Base-by-base conservation (phyloP, 2,329 filamentous ascomycete genomes). In the Fusarium algeriense region DNA sequence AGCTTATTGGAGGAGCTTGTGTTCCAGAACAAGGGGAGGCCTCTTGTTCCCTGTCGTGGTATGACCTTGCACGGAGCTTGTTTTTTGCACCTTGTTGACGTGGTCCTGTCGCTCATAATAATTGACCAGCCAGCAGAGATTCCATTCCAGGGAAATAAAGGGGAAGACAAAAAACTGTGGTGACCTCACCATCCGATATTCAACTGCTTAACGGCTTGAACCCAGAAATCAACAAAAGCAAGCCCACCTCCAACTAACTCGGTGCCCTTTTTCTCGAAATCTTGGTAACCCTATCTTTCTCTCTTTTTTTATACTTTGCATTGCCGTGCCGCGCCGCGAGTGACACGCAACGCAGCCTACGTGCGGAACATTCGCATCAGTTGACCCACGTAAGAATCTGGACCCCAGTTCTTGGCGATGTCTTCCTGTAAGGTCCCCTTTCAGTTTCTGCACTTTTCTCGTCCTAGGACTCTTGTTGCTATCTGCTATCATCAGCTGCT, bases 321-420 rank as follows among this genome's bases (percentile, higher is more conserved):
- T 48, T 65, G 62, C 60, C 49, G 43, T 34, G 62, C 41, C 62
- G 60, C 55, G 62, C 62, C 49, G 49, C 46, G 37, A 67, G 64
- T 48, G 32, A 46, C 43, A 67, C 64, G 62, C 48, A 67, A 53
- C 37, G 20, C 59, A 26, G 34, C 34, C 48, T 38, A 52, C 32
- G 26, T 37, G 37, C 48, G 48, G 48, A 26, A 61, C 49, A 52
- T 53, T 41, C 28, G 43, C 37, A 56, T 48, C 23, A 26, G 34
- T 45, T 41, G 66, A 69, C 57, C 66, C 56, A 62, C 50, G 57
- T 40, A 34, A 32, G 41, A 53, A 67, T 35, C 49, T 57, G 38
- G 64, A 66, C 63, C 63, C 63, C 43, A 67, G 66, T 62, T 64
- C 70, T 73, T 68, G 71, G 64, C 67, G 60, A 73, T 71, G 71